Evolutionary conservation across 257 asterid genomes (phyloP).

Genomic region (Plantago elongata): DNA sequence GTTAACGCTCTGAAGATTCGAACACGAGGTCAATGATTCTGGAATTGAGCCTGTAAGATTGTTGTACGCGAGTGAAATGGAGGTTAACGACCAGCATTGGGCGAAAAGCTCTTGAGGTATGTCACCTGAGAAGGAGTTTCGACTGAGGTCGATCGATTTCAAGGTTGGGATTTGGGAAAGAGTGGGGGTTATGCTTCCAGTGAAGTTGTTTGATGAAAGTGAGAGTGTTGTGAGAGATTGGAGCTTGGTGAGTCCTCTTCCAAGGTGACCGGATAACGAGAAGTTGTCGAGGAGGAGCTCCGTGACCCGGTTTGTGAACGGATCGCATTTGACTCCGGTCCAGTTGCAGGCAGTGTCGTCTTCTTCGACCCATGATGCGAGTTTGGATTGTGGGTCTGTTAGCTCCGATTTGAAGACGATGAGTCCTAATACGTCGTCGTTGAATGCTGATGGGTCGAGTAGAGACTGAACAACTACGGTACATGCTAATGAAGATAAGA

Average conservation of each 20-base stretch:
- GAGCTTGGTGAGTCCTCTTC: constrained; percentile 49
- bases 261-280: constrained; percentile 71
- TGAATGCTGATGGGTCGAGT: constrained; percentile 48
- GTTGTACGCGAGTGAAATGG: constrained; percentile 65
- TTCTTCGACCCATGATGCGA: constrained; percentile 74
- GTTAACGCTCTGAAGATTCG: constrained; percentile 45
- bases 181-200: constrained; percentile 55
- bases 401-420: constrained; percentile 71
- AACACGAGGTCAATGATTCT: constrained; percentile 45
- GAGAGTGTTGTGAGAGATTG: constrained; percentile 46
- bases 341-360: constrained; percentile 65
- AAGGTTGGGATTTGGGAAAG: constrained; percentile 42
- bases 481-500: constrained; percentile 17
- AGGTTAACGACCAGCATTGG: constrained; percentile 53
- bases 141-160: constrained; percentile 53
- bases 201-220: constrained; percentile 55
- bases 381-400: constrained; percentile 53
- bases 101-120: constrained; percentile 54
- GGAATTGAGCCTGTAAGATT: constrained; percentile 64
- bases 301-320: constrained; percentile 50
- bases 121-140: constrained; percentile 43
- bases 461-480: constrained; percentile 27
- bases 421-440: constrained; percentile 80
- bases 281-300: constrained; percentile 48
- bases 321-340: constrained; percentile 63